Evolutionary conservation across 495 filamentous ascomycete genomes (phyloP).

Genomic region (Xylaria intraflava): DNA sequence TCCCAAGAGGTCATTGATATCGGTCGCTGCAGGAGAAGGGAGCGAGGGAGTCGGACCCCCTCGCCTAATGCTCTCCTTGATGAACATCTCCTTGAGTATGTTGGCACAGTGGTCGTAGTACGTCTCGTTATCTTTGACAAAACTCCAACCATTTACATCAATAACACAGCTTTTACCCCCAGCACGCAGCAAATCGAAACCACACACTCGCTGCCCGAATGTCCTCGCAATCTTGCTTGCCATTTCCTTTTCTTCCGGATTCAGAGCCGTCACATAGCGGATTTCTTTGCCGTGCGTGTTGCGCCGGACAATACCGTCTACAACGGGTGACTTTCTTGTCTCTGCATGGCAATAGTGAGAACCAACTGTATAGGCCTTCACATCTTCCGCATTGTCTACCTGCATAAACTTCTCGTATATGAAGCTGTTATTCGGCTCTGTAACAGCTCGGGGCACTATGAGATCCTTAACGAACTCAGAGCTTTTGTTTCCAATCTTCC

Average conservation of each 20-base stretch:
- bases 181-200: slow-evolving; percentile 88
- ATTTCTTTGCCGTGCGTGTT: slow-evolving; percentile 98
- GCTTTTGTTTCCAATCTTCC: slow-evolving; percentile 97
- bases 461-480: slow-evolving; percentile 81
- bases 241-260: slow-evolving; percentile 72
- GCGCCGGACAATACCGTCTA: slow-evolving; percentile 89
- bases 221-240: slow-evolving; percentile 83
- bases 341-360: slow-evolving; percentile 93
- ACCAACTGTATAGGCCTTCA: slow-evolving; percentile 97
- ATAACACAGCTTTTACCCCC: slow-evolving; percentile 92
- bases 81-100: slow-evolving; percentile 81
- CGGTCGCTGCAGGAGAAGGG: slow-evolving; percentile 38
- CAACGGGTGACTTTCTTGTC: slow-evolving; percentile 92
- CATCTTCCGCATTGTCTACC: slow-evolving; percentile 93
- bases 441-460: slow-evolving; percentile 67
- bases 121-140: slow-evolving; percentile 98
- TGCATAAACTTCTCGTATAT: slow-evolving; percentile 96
- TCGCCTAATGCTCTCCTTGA: slow-evolving; percentile 58
- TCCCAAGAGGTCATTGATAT: slow-evolving; percentile 35
- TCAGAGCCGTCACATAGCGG: slow-evolving; percentile 83
- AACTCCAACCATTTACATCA: slow-evolving; percentile 99
- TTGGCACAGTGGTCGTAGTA: slow-evolving; percentile 89
- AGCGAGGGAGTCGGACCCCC: slow-evolving; percentile 38
- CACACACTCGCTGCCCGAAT: slow-evolving; percentile 93
- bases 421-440: slow-evolving; percentile 72